Evolutionary conservation across 768 basidiomycete genomes (phyloP).

Genomic region (Suillus decipiens): DNA sequence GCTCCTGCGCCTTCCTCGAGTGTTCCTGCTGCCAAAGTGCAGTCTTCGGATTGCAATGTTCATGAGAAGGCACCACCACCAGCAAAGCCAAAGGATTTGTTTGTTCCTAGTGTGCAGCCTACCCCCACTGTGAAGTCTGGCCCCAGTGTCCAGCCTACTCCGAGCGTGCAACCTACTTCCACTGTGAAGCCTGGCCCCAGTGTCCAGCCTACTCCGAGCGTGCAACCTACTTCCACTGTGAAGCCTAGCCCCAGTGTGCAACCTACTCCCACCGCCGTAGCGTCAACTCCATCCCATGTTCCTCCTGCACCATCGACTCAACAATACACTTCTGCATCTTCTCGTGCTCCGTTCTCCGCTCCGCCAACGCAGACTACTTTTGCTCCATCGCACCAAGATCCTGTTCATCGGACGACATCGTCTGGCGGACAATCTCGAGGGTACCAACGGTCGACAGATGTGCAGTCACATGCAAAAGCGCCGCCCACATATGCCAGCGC

Average conservation of each 20-base stretch:
- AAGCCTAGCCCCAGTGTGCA: background rate
- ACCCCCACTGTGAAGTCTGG: background rate
- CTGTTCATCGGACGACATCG: conserved; percentile 24
- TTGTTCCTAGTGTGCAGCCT: background rate
- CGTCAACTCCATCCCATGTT: background rate
- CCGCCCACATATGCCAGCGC: background rate
- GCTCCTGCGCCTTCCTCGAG: conserved; percentile 11
- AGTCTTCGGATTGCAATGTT: conserved; percentile 15
- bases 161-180: background rate
- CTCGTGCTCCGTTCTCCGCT: conserved; percentile 24
- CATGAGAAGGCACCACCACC: conserved; percentile 22
- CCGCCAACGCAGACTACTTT: conserved; percentile 24
- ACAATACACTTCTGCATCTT: conserved; percentile 15
- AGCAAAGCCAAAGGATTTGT: conserved; percentile 22
- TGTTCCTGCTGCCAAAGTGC: conserved; percentile 6
- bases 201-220: background rate
- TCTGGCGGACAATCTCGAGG: conserved; percentile 23
- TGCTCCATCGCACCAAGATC: conserved; percentile 8
- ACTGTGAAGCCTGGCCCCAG: background rate
- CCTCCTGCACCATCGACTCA: conserved; percentile 5
- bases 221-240: background rate
- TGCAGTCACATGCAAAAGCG: conserved; percentile 21
- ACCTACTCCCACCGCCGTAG: background rate
- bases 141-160: background rate
- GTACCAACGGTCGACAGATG: conserved; percentile 27